Conservation (phyloP, 768 basidiomycete genomes). For the Mycena polygramma region DNA sequence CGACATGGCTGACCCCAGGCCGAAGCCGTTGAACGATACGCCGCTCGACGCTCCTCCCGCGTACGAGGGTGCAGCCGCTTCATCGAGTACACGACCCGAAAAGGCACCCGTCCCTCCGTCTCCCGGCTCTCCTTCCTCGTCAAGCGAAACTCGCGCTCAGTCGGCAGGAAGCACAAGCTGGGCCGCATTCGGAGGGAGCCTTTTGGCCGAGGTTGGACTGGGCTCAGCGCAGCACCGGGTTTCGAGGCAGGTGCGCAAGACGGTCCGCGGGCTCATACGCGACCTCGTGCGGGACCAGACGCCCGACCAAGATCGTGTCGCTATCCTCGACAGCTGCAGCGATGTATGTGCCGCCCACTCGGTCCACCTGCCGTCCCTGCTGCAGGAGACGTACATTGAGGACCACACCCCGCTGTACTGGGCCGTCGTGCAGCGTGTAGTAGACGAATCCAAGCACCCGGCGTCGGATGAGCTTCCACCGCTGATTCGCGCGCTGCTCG, state of each 20-base stretch:
- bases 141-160: neutral
- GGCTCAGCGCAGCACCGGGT: slow-evolving; percentile 42
- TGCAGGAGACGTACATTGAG: slow-evolving; percentile 63
- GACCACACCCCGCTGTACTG: slow-evolving; percentile 65
- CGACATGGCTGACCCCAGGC: too few relatives aligned
- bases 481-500: slow-evolving; percentile 55
- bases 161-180: slow-evolving; percentile 26
- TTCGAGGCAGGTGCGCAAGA: slow-evolving; percentile 45
- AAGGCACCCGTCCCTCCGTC: neutral
- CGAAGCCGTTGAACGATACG: neutral
- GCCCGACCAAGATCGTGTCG: slow-evolving; percentile 34
- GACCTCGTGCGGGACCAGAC: slow-evolving; percentile 50
- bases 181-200: slow-evolving; percentile 15
- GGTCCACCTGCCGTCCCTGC: slow-evolving; percentile 54
- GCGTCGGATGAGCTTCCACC: slow-evolving; percentile 38
- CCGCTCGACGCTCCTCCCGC: slow-evolving; percentile 31
- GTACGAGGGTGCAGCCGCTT: slow-evolving; percentile 18
- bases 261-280: slow-evolving; percentile 54
- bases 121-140: slow-evolving; percentile 17
- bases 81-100: slow-evolving; percentile 13
- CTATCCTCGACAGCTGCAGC: slow-evolving; percentile 60
- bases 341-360: slow-evolving; percentile 56
- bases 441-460: slow-evolving; percentile 19
- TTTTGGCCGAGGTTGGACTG: slow-evolving; percentile 22
- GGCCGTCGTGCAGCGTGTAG: slow-evolving; percentile 60